phyloP scores from a whole-genome alignment of 2,329 filamentous ascomycete species.

The Uncinocarpus reesii region DNA sequence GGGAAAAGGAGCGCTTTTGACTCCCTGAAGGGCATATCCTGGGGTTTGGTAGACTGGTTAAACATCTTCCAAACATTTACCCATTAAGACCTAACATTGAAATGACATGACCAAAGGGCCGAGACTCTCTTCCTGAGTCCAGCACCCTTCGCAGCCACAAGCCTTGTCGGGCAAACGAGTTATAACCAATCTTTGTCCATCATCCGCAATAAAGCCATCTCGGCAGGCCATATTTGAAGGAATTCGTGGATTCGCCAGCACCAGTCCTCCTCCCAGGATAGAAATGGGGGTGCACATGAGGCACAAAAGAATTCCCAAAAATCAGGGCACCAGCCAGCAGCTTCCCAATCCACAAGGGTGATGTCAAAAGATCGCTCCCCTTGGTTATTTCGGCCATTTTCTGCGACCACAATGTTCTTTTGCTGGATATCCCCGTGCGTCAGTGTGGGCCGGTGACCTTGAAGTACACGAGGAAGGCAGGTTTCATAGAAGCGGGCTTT shows the following conservation, averaged over 20 bases:
- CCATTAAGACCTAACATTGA: no score
- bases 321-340: constrained; percentile 23
- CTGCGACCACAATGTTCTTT: constrained; percentile 23
- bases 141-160: neutral
- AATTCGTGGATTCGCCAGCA: constrained; percentile 23
- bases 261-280: constrained; percentile 23
- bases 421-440: constrained; percentile 26
- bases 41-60: no score
- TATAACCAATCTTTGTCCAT: constrained; percentile 21
- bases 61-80: no score
- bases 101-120: no score
- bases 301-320: constrained; percentile 25
- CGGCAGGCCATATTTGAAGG: constrained; percentile 23
- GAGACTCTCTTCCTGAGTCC: no score
- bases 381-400: constrained; percentile 19
- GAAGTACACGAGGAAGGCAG: constrained; percentile 20
- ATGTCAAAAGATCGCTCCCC: constrained; percentile 24
- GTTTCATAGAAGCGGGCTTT: constrained; percentile 24
- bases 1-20: no score
- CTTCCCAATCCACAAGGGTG: constrained; percentile 24
- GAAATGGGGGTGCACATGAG: constrained; percentile 15
- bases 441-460: constrained; percentile 24
- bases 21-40: no score
- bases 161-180: neutral
- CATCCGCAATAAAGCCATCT: constrained; percentile 23